phyloP scores from a whole-genome alignment of 805 yeast species.

The Candida sanyiensis region DNA sequence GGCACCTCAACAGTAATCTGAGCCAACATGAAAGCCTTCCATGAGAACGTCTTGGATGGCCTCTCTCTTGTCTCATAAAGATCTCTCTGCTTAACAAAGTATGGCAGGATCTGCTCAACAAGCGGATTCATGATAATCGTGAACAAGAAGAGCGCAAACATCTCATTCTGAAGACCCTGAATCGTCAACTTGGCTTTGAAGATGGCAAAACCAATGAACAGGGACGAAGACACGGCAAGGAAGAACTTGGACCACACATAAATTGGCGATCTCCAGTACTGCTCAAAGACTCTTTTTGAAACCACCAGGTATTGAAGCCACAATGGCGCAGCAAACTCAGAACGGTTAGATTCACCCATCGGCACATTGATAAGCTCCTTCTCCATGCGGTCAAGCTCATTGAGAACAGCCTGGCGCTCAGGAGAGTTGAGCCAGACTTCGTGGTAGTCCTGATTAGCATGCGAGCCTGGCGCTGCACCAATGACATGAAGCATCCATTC shows the following conservation, averaged over 20 bases:
- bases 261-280: slow-evolving; percentile 62
- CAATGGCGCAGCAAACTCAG: slow-evolving; percentile 40
- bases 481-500: slow-evolving; percentile 90
- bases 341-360: slow-evolving; percentile 27
- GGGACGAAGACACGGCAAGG: slow-evolving; percentile 47
- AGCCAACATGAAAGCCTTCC: slow-evolving; percentile 57
- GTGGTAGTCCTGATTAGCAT: slow-evolving; percentile 63
- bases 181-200: slow-evolving; percentile 58
- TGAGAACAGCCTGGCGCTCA: slow-evolving; percentile 52
- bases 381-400: slow-evolving; percentile 62
- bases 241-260: slow-evolving; percentile 55
- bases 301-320: slow-evolving; percentile 40
- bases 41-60: slow-evolving; percentile 64
- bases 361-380: slow-evolving; percentile 41
- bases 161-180: slow-evolving; percentile 77
- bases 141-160: slow-evolving; percentile 72
- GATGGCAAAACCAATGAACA: slow-evolving; percentile 71
- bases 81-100: slow-evolving; percentile 55
- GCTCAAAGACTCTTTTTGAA: slow-evolving; percentile 51
- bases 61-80: slow-evolving; percentile 69
- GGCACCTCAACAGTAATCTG: slow-evolving; percentile 65
- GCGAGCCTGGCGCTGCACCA: slow-evolving; percentile 80
- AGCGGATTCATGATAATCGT: slow-evolving; percentile 49
- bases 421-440: slow-evolving; percentile 73
- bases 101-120: slow-evolving; percentile 58